These are phyloP conservation scores for Salix udensis DNA, from an alignment of 345 rosid genomes.

Conservation along the genomic window DNA sequence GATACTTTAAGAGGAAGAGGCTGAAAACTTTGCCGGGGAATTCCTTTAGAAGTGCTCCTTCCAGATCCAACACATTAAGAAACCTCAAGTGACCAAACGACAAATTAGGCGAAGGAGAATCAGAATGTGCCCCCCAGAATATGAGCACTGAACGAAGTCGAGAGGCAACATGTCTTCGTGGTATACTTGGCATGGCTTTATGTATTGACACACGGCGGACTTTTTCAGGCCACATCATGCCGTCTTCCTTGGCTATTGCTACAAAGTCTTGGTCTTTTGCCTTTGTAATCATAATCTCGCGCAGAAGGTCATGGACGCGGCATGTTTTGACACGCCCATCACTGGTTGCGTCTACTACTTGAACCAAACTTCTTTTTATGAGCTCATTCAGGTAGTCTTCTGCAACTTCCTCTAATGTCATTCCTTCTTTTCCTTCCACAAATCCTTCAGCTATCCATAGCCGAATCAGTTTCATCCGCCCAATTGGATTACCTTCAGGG, in stretches of 20 bases:
- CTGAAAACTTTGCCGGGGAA: slow-evolving; percentile 15
- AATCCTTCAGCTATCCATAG: slow-evolving; percentile 15
- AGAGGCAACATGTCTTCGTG: neutral
- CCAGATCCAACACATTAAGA: slow-evolving; percentile 16
- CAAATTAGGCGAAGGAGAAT: neutral
- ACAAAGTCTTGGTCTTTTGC: slow-evolving; percentile 14
- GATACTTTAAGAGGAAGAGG: slow-evolving; percentile 3
- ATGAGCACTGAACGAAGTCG: slow-evolving; percentile 21
- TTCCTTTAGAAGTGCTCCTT: slow-evolving; percentile 12
- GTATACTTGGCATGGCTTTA: slow-evolving; percentile 2
- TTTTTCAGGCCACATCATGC: slow-evolving; percentile 3
- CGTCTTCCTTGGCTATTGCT: slow-evolving; percentile 3
- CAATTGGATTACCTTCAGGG: neutral
- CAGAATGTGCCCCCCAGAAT: slow-evolving; percentile 15
- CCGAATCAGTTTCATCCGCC: neutral
- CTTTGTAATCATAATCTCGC: slow-evolving; percentile 8
- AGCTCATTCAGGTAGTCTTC: slow-evolving; percentile 7
- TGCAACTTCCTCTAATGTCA: slow-evolving; percentile 1
- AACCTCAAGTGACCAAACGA: slow-evolving; percentile 6
- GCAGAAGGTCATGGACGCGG: slow-evolving; percentile 5
- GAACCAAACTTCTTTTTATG: slow-evolving; percentile 11
- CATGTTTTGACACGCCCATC: slow-evolving; percentile 6
- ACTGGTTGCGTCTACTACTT: neutral
- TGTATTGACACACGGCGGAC: slow-evolving; percentile 15
- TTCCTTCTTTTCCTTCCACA: slow-evolving; percentile 5